Evolutionary conservation across 176 grass and related monocot genomes (phyloP).

Genomic region (Hsuehochloa calcarea): DNA sequence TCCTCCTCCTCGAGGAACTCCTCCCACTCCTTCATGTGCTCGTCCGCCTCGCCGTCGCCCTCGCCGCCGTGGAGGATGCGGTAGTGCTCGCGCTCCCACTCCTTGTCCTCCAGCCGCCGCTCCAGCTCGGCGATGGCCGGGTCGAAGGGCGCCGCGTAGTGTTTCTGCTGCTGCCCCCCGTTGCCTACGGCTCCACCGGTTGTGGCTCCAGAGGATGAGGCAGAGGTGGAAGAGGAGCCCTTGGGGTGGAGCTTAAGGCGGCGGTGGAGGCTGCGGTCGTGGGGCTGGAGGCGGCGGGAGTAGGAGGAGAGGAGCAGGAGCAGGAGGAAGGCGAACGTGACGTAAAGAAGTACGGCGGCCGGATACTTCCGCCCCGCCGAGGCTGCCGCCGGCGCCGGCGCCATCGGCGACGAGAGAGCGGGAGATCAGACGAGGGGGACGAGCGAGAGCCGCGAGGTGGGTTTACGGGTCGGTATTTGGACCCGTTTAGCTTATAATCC

Average conservation of each 20-base stretch:
- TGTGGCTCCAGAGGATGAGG: conserved; percentile 12
- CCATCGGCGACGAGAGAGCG: conserved; percentile 29
- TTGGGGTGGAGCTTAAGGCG: conserved; percentile 55
- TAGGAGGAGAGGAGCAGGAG: conserved; percentile 55
- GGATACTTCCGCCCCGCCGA: conserved; percentile 31
- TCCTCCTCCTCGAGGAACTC: conserved; percentile 70
- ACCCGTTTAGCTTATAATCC: conserved; percentile 28
- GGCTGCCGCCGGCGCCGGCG: conserved; percentile 3
- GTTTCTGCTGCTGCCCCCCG: conserved; percentile 15
- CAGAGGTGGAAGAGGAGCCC: conserved; percentile 11
- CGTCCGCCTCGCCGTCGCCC: conserved; percentile 23
- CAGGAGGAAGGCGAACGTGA: conserved; percentile 42
- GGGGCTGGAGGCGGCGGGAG: conserved; percentile 21
- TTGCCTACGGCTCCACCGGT: background rate
- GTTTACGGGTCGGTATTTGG: conserved; percentile 32
- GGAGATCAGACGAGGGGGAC: background rate
- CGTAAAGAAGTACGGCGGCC: conserved; percentile 37
- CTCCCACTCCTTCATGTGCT: conserved; percentile 75
- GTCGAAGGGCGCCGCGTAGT: conserved; percentile 52
- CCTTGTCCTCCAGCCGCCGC: conserved; percentile 66
- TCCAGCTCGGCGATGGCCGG: conserved; percentile 71
- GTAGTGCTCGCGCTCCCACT: conserved; percentile 82
- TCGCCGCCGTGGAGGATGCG: conserved; percentile 38
- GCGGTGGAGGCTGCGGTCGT: conserved; percentile 54
- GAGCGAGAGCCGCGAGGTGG: background rate